Conservation (phyloP, 2,329 filamentous ascomycete genomes). For the Lasiodiplodia sp. region DNA sequence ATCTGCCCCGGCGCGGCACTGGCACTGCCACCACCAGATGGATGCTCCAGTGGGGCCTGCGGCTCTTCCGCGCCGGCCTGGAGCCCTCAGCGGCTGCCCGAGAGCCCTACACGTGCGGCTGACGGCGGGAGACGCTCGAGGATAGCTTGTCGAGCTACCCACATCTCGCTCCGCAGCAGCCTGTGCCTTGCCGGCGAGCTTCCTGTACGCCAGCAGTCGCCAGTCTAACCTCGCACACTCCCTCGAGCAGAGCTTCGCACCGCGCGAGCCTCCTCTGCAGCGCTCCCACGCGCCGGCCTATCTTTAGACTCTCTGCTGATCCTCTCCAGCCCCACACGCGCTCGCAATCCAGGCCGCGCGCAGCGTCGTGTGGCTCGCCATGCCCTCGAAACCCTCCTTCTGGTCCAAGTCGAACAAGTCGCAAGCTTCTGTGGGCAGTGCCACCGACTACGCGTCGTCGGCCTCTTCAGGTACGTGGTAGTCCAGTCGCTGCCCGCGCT, state of each 20-base stretch:
- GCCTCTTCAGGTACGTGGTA: constrained; percentile 44
- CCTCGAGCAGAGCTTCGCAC: not conserved
- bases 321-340: constrained; percentile 27
- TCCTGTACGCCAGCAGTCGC: not conserved
- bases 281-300: constrained; percentile 23
- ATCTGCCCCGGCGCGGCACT: not conserved
- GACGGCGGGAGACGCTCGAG: constrained; percentile 14
- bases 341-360: constrained; percentile 10
- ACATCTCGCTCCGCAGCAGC: constrained; percentile 15
- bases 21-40: constrained; percentile 26
- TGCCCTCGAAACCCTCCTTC: constrained; percentile 45
- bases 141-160: constrained; percentile 10
- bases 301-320: constrained; percentile 30
- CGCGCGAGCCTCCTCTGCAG: not conserved
- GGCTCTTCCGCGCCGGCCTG: constrained; percentile 24
- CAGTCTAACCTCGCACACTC: constrained; percentile 3
- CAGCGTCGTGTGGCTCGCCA: constrained; percentile 34
- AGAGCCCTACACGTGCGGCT: constrained; percentile 21
- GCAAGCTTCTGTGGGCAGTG: constrained; percentile 46
- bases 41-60: constrained; percentile 22
- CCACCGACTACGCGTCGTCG: constrained; percentile 44
- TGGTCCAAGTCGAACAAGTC: constrained; percentile 49
- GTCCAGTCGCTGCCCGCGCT: constrained; percentile 27
- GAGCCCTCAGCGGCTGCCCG: not conserved
- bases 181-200: not conserved